Evolutionary conservation across 805 yeast genomes (phyloP).

Genomic region (Candida nanaspora): DNA sequence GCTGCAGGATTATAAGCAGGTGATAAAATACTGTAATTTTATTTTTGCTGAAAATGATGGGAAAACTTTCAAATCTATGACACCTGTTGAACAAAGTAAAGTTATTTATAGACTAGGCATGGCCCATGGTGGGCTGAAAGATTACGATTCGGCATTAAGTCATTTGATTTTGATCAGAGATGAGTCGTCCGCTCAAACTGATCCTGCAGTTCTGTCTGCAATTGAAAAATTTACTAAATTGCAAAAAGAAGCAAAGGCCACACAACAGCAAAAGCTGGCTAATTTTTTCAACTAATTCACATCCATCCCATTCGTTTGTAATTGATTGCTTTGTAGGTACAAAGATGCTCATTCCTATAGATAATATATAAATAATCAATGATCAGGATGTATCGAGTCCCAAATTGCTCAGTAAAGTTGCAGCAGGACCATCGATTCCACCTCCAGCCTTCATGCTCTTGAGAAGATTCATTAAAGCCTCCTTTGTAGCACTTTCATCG

Average conservation of each 20-base stretch:
- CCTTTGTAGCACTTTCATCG: too few species aligned
- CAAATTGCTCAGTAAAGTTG: background rate
- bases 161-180: conserved; percentile 4
- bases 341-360: background rate
- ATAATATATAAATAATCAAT: too few species aligned
- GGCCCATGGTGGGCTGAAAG: conserved; percentile 31
- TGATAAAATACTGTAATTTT: conserved; percentile 48
- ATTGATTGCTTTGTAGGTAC: background rate
- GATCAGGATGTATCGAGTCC: too few species aligned
- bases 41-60: conserved; percentile 27
- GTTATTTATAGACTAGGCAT: conserved; percentile 26
- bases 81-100: conserved; percentile 19
- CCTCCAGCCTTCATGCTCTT: background rate
- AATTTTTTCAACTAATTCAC: conserved; percentile 49
- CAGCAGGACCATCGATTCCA: conserved; percentile 1
- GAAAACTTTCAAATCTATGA: conserved; percentile 5
- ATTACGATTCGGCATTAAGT: conserved; percentile 40
- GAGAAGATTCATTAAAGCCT: background rate
- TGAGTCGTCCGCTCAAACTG: conserved; percentile 34
- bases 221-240: conserved; percentile 32
- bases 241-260: conserved; percentile 36
- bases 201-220: conserved; percentile 40
- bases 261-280: conserved; percentile 48
- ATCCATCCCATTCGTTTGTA: background rate
- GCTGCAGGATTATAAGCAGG: conserved; percentile 37